These are phyloP conservation scores for Pseudocercospora macadamiae DNA, from an alignment of 2,329 filamentous ascomycete genomes.

Conservation along the genomic window DNA sequence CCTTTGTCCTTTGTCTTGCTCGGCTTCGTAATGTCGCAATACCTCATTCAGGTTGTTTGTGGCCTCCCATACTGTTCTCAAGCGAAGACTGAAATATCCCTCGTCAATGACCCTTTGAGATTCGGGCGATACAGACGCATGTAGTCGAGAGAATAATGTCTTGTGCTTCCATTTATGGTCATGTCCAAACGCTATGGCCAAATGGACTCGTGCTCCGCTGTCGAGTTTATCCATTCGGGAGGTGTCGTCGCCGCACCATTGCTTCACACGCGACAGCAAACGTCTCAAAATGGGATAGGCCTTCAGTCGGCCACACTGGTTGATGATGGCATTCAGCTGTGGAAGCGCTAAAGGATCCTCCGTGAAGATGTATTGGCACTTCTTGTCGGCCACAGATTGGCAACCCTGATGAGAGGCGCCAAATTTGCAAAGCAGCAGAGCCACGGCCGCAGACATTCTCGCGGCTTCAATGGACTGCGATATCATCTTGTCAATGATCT, in stretches of 20 bases:
- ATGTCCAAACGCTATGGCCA: slow-evolving; percentile 5
- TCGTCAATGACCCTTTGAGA: background rate
- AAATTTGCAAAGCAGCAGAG: background rate
- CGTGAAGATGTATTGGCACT: background rate
- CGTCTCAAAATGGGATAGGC: background rate
- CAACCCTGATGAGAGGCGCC: background rate
- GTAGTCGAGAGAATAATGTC: too few species aligned
- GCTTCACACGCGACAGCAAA: background rate
- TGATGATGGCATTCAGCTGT: background rate
- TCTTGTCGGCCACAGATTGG: background rate
- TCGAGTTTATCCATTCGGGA: background rate
- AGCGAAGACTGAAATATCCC: background rate
- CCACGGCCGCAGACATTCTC: background rate
- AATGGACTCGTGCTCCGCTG: background rate
- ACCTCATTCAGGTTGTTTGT: background rate
- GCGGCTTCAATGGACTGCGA: background rate
- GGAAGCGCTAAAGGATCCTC: background rate
- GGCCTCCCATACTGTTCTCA: background rate
- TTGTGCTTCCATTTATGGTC: too few species aligned
- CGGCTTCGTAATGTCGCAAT: background rate
- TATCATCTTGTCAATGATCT: background rate
- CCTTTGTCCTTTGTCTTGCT: background rate
- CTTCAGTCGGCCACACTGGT: background rate
- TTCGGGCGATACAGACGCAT: background rate
- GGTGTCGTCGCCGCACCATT: background rate